These are phyloP conservation scores for Ensete glaucum DNA, from an alignment of 176 grass and related monocot genomes.

Conservation along the genomic window DNA sequence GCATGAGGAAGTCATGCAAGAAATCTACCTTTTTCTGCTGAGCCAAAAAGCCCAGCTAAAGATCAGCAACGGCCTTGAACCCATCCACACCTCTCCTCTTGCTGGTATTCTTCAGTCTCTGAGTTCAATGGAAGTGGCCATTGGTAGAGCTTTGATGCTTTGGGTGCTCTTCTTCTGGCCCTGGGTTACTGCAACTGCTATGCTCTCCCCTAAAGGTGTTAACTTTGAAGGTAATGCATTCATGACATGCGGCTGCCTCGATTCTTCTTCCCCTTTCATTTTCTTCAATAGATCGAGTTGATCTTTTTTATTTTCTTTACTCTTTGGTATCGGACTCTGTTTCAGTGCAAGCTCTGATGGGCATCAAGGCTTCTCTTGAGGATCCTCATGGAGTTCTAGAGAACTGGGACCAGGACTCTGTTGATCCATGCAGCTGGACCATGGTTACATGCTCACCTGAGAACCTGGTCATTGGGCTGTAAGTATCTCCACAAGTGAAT, in stretches of 20 bases:
- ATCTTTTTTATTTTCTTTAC: conserved; percentile 2
- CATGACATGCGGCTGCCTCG: background rate
- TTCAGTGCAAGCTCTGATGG: conserved; percentile 73
- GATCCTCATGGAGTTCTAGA: conserved; percentile 66
- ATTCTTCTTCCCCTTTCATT: no score
- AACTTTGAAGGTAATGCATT: conserved; percentile 70
- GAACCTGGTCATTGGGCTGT: conserved; percentile 52
- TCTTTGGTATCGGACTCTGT: background rate
- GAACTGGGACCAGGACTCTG: conserved; percentile 78
- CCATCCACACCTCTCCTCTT: background rate
- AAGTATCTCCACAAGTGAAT: conserved; percentile 3
- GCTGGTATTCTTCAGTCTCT: background rate
- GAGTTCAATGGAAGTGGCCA: conserved; percentile 19
- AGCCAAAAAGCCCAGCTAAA: background rate
- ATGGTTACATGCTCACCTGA: conserved; percentile 62
- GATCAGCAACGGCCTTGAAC: background rate
- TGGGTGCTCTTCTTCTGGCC: conserved; percentile 19
- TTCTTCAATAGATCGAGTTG: background rate
- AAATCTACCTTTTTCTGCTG: background rate
- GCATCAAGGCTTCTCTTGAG: conserved; percentile 58
- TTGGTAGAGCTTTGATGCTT: conserved; percentile 13
- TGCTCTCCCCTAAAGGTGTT: conserved; percentile 80
- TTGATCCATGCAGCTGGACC: conserved; percentile 81
- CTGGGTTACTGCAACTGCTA: conserved; percentile 26
- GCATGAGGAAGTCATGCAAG: background rate